Percentiles rank a stretch among this genome's conserved stretches.
Conservation (phyloP, 371 early-diverging fungal species). For the Apophysomyces variabilis region DNA sequence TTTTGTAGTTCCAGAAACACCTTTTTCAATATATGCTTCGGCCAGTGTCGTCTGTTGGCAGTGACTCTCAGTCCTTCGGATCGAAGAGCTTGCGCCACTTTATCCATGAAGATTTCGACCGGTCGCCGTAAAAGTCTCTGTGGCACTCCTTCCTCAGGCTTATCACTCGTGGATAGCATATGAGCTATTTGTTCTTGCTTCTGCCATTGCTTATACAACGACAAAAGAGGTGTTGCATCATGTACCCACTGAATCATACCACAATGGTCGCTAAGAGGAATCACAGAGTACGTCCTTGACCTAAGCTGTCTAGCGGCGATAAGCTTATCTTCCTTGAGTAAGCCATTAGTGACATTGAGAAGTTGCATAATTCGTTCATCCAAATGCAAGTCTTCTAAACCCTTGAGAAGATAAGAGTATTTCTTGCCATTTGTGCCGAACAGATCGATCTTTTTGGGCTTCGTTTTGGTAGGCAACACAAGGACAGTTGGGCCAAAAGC, state of each 20-base stretch:
- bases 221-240: conserved; percentile 75
- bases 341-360: conserved; percentile 69
- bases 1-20: conserved; percentile 62
- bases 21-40: conserved; percentile 60
- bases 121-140: conserved; percentile 31
- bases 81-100: conserved; percentile 49
- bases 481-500: conserved; percentile 65
- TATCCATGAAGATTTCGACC: conserved; percentile 49
- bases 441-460: conserved; percentile 87
- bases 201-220: conserved; percentile 60
- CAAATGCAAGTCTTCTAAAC: conserved; percentile 90
- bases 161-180: conserved; percentile 33
- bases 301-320: conserved; percentile 55
- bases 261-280: conserved; percentile 91
- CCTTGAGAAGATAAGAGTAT: conserved; percentile 87
- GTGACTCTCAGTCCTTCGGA: conserved; percentile 53
- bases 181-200: conserved; percentile 55
- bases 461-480: conserved; percentile 84
- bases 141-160: conserved; percentile 27
- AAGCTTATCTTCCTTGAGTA: conserved; percentile 64
- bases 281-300: conserved; percentile 89
- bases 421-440: conserved; percentile 75
- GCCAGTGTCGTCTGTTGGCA: conserved; percentile 68
- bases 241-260: conserved; percentile 99
- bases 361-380: conserved; percentile 94